Conservation (phyloP, 768 basidiomycete genomes). For the Boletus tomentosulus region DNA sequence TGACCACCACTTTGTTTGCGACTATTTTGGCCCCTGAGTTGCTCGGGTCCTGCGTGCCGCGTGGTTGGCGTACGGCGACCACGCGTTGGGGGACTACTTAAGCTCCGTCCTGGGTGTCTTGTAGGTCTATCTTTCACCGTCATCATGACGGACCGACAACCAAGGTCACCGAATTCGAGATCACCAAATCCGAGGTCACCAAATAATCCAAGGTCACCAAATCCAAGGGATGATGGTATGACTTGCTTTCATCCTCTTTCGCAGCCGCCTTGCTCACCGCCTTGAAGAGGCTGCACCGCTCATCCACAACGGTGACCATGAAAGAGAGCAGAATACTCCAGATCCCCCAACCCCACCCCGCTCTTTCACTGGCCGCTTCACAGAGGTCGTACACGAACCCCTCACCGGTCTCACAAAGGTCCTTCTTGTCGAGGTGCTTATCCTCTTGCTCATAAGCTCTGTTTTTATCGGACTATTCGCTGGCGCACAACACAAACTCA, state of each 20-base stretch:
- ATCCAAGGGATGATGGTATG: slow-evolving; percentile 57
- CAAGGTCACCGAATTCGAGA: slow-evolving; percentile 53
- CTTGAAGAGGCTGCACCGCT: slow-evolving; percentile 61
- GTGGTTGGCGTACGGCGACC: slow-evolving; percentile 25
- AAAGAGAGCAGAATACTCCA: slow-evolving; percentile 33
- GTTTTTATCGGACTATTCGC: slow-evolving; percentile 94
- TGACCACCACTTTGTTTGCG: slow-evolving; percentile 15
- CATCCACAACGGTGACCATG: slow-evolving; percentile 46
- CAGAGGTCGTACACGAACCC: slow-evolving; percentile 64
- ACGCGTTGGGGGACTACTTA: slow-evolving; percentile 31
- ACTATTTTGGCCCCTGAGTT: slow-evolving; percentile 14
- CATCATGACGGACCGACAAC: slow-evolving; percentile 54
- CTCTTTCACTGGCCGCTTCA: slow-evolving; percentile 32
- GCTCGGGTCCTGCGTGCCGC: slow-evolving; percentile 14
- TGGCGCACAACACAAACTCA: slow-evolving; percentile 78
- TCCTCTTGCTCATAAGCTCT: slow-evolving; percentile 76
- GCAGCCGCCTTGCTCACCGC: slow-evolving; percentile 1
- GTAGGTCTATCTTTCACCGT: slow-evolving; percentile 17
- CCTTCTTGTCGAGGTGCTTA: slow-evolving; percentile 67
- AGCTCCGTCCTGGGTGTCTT: slow-evolving; percentile 9
- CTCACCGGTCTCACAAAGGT: slow-evolving; percentile 82
- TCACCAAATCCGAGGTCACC: slow-evolving; percentile 24
- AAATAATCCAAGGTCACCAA: slow-evolving; percentile 39
- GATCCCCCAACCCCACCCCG: slow-evolving; percentile 37
- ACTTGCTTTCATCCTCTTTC: not conserved